Evolutionary conservation across 2,329 filamentous ascomycete genomes (phyloP), one percentile per base, ranked within the genome.

Genomic region (Bipolaris gigantea): DNA sequence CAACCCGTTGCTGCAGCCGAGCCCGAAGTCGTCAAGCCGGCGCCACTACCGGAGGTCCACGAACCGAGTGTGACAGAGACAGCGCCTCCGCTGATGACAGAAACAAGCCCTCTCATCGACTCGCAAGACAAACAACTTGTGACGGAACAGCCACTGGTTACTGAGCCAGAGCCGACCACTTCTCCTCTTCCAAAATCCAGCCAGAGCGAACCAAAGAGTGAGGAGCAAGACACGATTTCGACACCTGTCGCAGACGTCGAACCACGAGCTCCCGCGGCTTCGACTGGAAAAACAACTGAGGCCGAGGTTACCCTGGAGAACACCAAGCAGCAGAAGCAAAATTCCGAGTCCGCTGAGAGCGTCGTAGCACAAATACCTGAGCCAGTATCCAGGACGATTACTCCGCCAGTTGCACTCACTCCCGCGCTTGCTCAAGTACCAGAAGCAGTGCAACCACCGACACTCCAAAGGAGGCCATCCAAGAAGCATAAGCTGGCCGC

Each of bases 401-500:
- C 52, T 41, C 41, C 35, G 15, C n/a, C 43, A 4, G 23, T 47
- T 21, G 32, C 11, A n/a, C 18, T 45, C 33, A 18, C 53, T 15
- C 27, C 43, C 19, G 51, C 49, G 2, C 36, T 57, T 4, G 32
- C 55, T 23, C 59, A 60, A 36, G 45, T 55, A 11, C 44, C 56
- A n/a, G 55, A 61, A 41, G 48, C 53, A 25, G 48, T 55, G 15
- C 51, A 52, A 30, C 15, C 56, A 4, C 57, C 54, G 10, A 69
- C 67, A 18, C 59, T 72, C 33, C 66, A 57, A 41, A 76, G 75
- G 53, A 77, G 75, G 54, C 67, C 73, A 30, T 66, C 63, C 5
- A 75, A 70, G 62, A 75, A 73, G 49, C 73, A 72, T 52, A 72
- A 71, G 39, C 56, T 73, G 10, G 64, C 70, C 34, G 59, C 70